phyloP scores from a whole-genome alignment of 805 yeast genomes.

The Nakazawaea ambrosiae region DNA sequence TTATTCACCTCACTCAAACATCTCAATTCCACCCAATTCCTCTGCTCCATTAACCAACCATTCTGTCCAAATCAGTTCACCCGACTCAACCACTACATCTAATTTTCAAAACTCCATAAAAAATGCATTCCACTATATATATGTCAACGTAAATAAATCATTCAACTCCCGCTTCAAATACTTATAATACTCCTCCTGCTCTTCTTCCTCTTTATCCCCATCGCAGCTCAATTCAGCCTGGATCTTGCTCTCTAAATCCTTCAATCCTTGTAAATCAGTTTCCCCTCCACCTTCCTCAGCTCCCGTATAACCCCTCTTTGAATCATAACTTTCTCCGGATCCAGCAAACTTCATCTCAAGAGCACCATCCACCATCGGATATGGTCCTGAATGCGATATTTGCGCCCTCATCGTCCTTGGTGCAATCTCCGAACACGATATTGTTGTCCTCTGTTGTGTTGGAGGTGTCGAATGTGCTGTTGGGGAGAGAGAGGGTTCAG shows the following conservation, averaged over 20 bases:
- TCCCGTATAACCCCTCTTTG: no score
- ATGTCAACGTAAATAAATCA: neutral
- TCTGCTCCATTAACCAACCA: no score
- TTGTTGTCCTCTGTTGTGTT: conserved; percentile 6
- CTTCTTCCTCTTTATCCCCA: neutral
- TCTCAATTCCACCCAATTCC: no score
- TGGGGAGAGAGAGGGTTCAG: conserved; percentile 11
- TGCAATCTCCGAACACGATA: conserved; percentile 19
- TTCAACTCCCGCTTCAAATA: neutral
- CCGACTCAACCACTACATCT: no score
- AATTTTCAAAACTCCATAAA: no score
- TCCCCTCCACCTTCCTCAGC: neutral
- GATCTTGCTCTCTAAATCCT: neutral
- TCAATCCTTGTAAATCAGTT: no score
- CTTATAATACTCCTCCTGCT: neutral
- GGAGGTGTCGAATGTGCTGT: neutral
- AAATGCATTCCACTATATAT: no score
- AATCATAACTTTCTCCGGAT: no score
- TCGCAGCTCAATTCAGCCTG: neutral
- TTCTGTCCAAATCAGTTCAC: no score
- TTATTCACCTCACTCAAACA: no score
- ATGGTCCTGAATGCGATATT: neutral
- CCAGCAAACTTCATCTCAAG: no score
- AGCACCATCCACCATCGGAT: neutral
- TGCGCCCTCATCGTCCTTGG: conserved; percentile 15